Evolutionary conservation across 768 basidiomycete genomes (phyloP).

Genomic region (Rhizopogon vinicolor): DNA sequence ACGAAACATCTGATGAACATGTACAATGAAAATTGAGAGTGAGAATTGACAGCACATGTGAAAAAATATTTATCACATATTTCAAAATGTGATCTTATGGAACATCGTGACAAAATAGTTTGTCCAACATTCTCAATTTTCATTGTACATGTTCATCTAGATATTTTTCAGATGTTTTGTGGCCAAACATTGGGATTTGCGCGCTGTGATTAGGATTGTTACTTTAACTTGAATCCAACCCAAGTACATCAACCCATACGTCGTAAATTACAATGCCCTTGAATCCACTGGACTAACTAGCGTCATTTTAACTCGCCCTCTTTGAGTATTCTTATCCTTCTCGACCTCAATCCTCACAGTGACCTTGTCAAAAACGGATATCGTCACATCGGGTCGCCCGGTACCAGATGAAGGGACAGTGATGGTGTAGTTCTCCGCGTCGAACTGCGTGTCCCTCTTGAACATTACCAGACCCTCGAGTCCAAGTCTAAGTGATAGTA

Average conservation of each 20-base stretch:
- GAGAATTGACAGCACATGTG: too few species aligned
- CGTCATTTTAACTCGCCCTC: slow-evolving; percentile 85
- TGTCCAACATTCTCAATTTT: too few species aligned
- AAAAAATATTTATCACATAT: too few species aligned
- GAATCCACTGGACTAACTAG: slow-evolving; percentile 66
- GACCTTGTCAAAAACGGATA: slow-evolving; percentile 94
- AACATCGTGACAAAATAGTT: too few species aligned
- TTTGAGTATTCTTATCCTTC: slow-evolving; percentile 90
- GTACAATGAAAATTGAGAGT: too few species aligned
- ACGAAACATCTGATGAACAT: too few species aligned
- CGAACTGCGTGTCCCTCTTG: slow-evolving; percentile 85
- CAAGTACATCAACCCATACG: neutral
- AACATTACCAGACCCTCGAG: slow-evolving; percentile 94
- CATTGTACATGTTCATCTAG: too few species aligned
- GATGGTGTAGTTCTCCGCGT: slow-evolving; percentile 87
- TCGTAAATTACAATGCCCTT: slow-evolving; percentile 27
- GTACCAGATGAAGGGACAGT: slow-evolving; percentile 47
- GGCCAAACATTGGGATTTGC: too few species aligned
- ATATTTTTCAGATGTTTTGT: too few species aligned
- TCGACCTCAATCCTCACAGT: slow-evolving; percentile 87
- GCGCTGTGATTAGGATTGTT: too few species aligned
- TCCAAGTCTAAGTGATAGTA: slow-evolving; percentile 59
- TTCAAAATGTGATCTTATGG: too few species aligned
- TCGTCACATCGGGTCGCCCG: slow-evolving; percentile 39
- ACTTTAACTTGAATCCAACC: too few species aligned